Conservation (phyloP, 495 filamentous ascomycete genomes). For the Ascodesmis nigricans region DNA sequence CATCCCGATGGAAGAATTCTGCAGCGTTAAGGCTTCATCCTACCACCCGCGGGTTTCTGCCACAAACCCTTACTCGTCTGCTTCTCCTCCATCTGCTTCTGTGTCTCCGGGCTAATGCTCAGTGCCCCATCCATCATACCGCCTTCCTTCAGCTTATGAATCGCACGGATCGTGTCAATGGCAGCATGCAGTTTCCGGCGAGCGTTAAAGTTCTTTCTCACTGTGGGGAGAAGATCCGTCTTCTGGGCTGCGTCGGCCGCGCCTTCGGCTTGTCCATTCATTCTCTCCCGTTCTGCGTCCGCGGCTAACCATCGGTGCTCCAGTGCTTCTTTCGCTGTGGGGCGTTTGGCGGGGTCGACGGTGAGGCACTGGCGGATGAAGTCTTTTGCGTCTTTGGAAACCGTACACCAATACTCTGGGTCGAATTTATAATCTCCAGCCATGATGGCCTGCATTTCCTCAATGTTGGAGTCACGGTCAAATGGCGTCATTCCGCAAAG, state of each 20-base stretch:
- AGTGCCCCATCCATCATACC: conserved; percentile 60
- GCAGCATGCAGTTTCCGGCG: conserved; percentile 81
- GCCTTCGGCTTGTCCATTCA: too few species aligned
- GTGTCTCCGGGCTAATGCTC: conserved; percentile 39
- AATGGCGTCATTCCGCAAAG: conserved; percentile 97
- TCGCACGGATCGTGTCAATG: conserved; percentile 94
- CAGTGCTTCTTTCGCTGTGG: conserved; percentile 89
- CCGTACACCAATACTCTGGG: conserved; percentile 94
- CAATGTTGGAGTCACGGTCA: conserved; percentile 87
- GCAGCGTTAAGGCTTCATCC: conserved; percentile 17
- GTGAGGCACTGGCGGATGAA: conserved; percentile 75
- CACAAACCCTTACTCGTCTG: conserved; percentile 19
- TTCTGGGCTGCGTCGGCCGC: conserved; percentile 29
- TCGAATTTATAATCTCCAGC: conserved; percentile 90
- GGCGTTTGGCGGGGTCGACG: conserved; percentile 59
- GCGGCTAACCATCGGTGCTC: conserved; percentile 69
- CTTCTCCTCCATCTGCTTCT: conserved; percentile 27
- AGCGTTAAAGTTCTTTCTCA: conserved; percentile 99
- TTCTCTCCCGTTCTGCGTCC: conserved; percentile 8
- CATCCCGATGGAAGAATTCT: background rate
- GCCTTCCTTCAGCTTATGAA: conserved; percentile 79
- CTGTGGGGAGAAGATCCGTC: conserved; percentile 64
- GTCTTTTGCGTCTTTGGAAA: conserved; percentile 42
- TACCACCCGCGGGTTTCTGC: conserved; percentile 21
- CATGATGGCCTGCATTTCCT: conserved; percentile 98